Percentiles rank a stretch among this genome's conserved stretches.
Conservation (phyloP, 768 basidiomycete genomes). For the Phaeotremella fagi region DNA sequence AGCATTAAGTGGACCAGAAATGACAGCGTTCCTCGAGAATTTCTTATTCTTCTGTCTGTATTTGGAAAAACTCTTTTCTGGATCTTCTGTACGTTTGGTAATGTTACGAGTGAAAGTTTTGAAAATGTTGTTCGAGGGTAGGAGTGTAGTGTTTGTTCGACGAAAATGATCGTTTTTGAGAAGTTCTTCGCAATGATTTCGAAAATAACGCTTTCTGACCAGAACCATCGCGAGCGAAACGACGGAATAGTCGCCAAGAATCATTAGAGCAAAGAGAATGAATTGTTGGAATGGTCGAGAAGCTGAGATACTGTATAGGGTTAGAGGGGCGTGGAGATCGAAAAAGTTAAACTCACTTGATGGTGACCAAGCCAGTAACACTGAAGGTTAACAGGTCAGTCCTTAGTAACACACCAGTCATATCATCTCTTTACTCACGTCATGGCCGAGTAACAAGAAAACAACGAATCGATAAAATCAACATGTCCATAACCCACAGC, state of each 20-base stretch:
- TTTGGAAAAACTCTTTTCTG: too few species aligned
- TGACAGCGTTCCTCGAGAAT: not conserved
- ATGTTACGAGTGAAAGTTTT: constrained; percentile 1
- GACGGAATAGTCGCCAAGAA: constrained; percentile 28
- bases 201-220: constrained; percentile 33
- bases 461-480: constrained; percentile 31
- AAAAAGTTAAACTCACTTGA: constrained; percentile 29
- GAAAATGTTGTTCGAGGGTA: constrained; percentile 2
- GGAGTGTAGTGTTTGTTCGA: constrained; percentile 16
- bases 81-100: not conserved
- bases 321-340: not conserved
- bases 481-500: not conserved
- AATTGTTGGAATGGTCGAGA: constrained; percentile 21
- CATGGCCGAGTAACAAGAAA: constrained; percentile 40
- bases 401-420: not conserved
- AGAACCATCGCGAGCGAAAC: constrained; percentile 39
- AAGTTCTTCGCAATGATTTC: constrained; percentile 30
- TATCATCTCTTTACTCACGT: constrained; percentile 23
- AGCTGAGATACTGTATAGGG: constrained; percentile 10
- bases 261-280: constrained; percentile 20
- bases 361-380: constrained; percentile 34
- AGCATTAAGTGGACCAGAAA: not conserved
- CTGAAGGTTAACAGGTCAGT: constrained; percentile 1
- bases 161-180: constrained; percentile 22
- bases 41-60: not conserved